A percentile compares a stretch with the other conserved stretches of the same genome.
Evolutionary conservation across 2,329 filamentous ascomycete species (phyloP).

Genomic region (Epichloe coenophiala): DNA sequence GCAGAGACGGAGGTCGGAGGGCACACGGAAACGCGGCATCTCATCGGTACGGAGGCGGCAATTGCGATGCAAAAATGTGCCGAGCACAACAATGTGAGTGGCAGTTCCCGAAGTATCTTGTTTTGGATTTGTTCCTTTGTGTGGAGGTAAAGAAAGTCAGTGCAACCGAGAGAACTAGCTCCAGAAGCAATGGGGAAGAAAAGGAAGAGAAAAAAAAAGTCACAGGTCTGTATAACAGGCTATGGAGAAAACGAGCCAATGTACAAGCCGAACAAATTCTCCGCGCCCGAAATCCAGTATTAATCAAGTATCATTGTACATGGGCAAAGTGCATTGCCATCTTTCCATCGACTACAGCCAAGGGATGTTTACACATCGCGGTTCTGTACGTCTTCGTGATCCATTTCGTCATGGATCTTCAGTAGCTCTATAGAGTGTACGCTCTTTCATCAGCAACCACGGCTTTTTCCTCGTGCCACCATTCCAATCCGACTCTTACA

Average conservation of each 20-base stretch:
- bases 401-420: slow-evolving; percentile 4
- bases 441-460: slow-evolving; percentile 5
- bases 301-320: slow-evolving; percentile 31
- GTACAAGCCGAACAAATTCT: slow-evolving; percentile 16
- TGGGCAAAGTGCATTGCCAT: slow-evolving; percentile 19
- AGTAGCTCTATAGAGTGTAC: slow-evolving; percentile 9
- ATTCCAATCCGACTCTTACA: slow-evolving; percentile 36
- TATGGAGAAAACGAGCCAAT: slow-evolving; percentile 13
- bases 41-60: no score
- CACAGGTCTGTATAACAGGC: slow-evolving; percentile 9
- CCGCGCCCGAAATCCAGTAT: slow-evolving; percentile 21
- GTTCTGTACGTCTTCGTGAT: not conserved
- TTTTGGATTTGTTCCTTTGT: no score
- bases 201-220: not conserved
- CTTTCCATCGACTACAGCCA: slow-evolving; percentile 7
- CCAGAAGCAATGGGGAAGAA: not conserved
- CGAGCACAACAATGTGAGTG: no score
- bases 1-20: no score
- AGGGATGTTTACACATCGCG: slow-evolving; percentile 1
- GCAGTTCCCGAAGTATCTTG: no score
- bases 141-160: not conserved
- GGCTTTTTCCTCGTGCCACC: not conserved
- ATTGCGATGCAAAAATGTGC: no score
- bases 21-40: no score
- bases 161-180: not conserved